Conservation (phyloP, 306 rosid species). For the Glycyrrhiza uralensis region DNA sequence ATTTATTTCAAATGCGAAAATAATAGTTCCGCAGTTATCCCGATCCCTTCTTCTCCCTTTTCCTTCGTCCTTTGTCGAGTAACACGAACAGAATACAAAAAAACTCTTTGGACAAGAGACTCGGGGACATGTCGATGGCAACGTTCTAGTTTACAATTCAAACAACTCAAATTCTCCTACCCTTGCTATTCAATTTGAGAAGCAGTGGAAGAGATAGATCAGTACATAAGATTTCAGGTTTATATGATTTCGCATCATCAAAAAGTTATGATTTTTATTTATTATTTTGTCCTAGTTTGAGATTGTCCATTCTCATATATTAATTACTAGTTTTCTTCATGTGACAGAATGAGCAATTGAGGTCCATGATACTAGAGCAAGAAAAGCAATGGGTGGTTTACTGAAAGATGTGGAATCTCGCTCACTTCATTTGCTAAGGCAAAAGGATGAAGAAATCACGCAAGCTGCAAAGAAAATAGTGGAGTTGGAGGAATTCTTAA, state of each 20-base stretch:
- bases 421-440: slow-evolving; percentile 16
- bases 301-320: background rate
- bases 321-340: background rate
- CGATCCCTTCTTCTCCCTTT: too few relatives aligned
- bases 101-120: slow-evolving; percentile 23
- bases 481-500: slow-evolving; percentile 55
- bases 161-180: slow-evolving; percentile 8
- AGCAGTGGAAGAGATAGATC: slow-evolving; percentile 52
- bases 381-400: slow-evolving; percentile 43
- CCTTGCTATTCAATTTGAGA: slow-evolving; percentile 38
- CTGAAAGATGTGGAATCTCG: slow-evolving; percentile 40
- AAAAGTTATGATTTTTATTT: background rate
- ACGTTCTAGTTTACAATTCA: slow-evolving; percentile 1
- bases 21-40: too few relatives aligned
- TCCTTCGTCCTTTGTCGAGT: too few relatives aligned
- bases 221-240: slow-evolving; percentile 58
- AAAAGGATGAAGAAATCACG: slow-evolving; percentile 59
- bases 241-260: slow-evolving; percentile 28
- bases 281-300: background rate
- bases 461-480: slow-evolving; percentile 35
- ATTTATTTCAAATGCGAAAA: too few relatives aligned
- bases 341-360: slow-evolving; percentile 57
- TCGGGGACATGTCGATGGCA: slow-evolving; percentile 11
- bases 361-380: slow-evolving; percentile 46
- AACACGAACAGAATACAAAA: too few relatives aligned